phyloP scores from a whole-genome alignment of 2,329 filamentous ascomycete species.

The Sarocladium strictum region DNA sequence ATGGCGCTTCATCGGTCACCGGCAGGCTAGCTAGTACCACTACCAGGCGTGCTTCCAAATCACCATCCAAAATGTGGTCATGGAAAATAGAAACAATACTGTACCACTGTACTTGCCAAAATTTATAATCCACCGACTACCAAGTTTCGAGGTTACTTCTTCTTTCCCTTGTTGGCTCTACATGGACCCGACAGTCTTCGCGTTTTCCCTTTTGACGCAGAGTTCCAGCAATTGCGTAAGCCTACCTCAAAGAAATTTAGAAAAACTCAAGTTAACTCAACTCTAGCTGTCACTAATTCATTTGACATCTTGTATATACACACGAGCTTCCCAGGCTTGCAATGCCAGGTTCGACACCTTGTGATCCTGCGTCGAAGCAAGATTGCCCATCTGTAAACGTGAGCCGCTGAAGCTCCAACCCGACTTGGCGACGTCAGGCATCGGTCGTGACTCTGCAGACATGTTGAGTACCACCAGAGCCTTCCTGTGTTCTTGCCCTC shows the following conservation, averaged over 20 bases:
- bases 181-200: too few relatives aligned
- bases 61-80: neutral
- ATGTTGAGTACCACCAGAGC: slow-evolving; percentile 42
- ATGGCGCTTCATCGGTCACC: slow-evolving; percentile 12
- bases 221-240: too few relatives aligned
- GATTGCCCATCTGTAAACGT: neutral
- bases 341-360: neutral
- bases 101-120: neutral
- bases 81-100: neutral
- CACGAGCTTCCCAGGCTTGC: slow-evolving; percentile 3
- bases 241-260: too few relatives aligned
- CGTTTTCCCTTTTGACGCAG: too few relatives aligned
- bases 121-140: too few relatives aligned
- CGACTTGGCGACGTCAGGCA: neutral
- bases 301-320: neutral
- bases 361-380: neutral
- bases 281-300: too few relatives aligned
- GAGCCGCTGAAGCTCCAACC: neutral
- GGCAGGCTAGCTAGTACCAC: neutral
- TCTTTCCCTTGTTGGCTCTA: too few relatives aligned
- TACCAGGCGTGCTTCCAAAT: too few relatives aligned
- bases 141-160: too few relatives aligned
- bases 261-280: too few relatives aligned
- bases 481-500: slow-evolving; percentile 13
- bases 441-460: slow-evolving; percentile 22